Base-by-base conservation (phyloP, 1,284 basidiomycete genomes). In the Heterobasidion parviporum region DNA sequence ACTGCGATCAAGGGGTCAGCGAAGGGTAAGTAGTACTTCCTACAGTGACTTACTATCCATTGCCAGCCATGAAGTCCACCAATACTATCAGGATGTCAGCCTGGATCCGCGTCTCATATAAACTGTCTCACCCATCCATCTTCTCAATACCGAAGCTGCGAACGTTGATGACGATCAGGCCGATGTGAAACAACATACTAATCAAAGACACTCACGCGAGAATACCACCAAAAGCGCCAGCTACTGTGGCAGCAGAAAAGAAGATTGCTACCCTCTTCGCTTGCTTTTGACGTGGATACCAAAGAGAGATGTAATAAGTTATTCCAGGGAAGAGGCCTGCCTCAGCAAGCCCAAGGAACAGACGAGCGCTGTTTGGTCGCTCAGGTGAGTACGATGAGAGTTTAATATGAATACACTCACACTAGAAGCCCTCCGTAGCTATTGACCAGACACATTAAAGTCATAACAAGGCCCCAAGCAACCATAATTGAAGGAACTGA, bases 191-290 rank as follows among this genome's bases (percentile, higher is more conserved):
- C 4, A 18, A 16, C 3, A 48, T 18, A 48, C n/a, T 41, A 3
- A 12, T 18, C 46, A 48, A 48, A 44, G 41, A 48, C 12, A 48
- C 16, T 48, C 35, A 56, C 61, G 72, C 70, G n/a, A 73, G 62
- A 55, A 74, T 56, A 10, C 72, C 72, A 14, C 70, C 73, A 53
- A 75, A 75, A 9, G 74, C 74, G 52, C 73, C 81, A n/a, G 80
- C 77, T 44, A 80, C 57, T 1, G 79, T 80, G 10, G 80, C 78
- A 38, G 79, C 78, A 15, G 80, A 81, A 66, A 82, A 81, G 68
- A 83, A 82, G 48, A 83, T 75, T 2, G 81, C 79, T 41, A 82
- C 73, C 20, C 80, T 72, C 53, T 64, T 66, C n/a, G 75, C 77
- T 16, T 77, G 71, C 59, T 81, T 79, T 18, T 67, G 67, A 35